A percentile compares a stretch with the other conserved stretches of the same genome.
phyloP scores from a whole-genome alignment of 1,284 basidiomycete genomes.

The Termitomyces sp. region DNA sequence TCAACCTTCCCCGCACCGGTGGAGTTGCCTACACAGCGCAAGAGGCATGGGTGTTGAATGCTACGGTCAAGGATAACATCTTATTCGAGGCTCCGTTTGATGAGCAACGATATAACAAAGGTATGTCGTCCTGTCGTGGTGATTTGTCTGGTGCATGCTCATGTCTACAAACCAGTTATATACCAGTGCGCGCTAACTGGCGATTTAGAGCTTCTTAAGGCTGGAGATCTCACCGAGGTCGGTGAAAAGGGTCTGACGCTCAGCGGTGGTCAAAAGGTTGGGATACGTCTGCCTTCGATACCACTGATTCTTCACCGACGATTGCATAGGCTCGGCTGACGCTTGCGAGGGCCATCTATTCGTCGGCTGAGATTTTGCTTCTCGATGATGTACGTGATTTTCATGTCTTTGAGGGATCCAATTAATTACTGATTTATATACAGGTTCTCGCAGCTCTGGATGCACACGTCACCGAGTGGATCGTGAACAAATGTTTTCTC shows the following conservation, averaged over 20 bases:
- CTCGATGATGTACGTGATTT: constrained; percentile 58
- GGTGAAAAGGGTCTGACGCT: constrained; percentile 56
- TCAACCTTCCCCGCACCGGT: constrained; percentile 54
- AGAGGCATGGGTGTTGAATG: constrained; percentile 70
- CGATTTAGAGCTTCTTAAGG: constrained; percentile 60
- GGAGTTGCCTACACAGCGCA: constrained; percentile 76
- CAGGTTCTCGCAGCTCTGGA: constrained; percentile 26
- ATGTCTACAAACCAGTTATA: constrained; percentile 21
- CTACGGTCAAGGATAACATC: constrained; percentile 65
- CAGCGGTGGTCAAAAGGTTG: constrained; percentile 62
- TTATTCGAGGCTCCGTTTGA: constrained; percentile 75
- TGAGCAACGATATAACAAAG: constrained; percentile 65
- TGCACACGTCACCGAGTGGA: constrained; percentile 68
- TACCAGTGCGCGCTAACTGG: constrained; percentile 58
- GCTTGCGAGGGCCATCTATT: constrained; percentile 62
- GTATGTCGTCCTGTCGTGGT: neutral
- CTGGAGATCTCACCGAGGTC: constrained; percentile 68
- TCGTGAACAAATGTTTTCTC: constrained; percentile 68
- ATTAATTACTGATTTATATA: neutral
- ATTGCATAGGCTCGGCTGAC: neutral
- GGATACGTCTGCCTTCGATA: neutral
- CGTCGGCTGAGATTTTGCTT: constrained; percentile 54
- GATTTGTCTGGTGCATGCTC: neutral
- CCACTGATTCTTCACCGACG: neutral
- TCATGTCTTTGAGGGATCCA: constrained; percentile 28